Conservation (phyloP, 306 rosid genomes). For the Inga laurina region DNA sequence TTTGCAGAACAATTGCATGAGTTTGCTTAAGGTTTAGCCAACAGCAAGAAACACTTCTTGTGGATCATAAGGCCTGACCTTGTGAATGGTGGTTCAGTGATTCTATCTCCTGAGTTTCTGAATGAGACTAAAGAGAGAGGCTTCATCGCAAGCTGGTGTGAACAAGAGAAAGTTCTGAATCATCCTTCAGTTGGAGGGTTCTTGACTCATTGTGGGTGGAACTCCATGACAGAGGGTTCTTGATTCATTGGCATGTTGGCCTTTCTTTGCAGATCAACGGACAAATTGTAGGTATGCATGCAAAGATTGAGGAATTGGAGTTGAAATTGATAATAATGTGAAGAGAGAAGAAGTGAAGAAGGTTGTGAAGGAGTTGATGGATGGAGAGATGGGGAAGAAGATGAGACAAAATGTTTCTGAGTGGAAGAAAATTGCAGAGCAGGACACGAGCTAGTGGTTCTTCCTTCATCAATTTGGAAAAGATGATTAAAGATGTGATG, state of each 20-base stretch:
- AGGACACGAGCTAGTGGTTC: neutral
- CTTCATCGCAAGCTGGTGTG: neutral
- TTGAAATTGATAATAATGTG: neutral
- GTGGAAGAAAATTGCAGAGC: constrained; percentile 3
- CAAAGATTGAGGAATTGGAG: neutral
- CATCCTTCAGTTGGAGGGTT: neutral
- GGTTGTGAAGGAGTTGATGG: neutral
- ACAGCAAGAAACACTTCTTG: neutral
- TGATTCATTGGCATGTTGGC: neutral
- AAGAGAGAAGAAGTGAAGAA: neutral
- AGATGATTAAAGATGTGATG: neutral
- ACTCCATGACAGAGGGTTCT: neutral
- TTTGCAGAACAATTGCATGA: neutral
- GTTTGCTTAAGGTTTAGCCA: neutral
- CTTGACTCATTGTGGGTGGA: neutral
- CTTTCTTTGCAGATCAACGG: neutral
- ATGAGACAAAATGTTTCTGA: neutral
- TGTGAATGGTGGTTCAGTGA: neutral
- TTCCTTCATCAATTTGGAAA: neutral
- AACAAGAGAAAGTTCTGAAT: neutral
- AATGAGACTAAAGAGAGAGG: neutral
- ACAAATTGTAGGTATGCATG: neutral
- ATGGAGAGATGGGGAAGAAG: neutral
- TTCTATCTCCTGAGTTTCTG: neutral
- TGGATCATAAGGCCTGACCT: neutral